phyloP scores from a whole-genome alignment of 441 rosid genomes.

The Oxalis stricta region DNA sequence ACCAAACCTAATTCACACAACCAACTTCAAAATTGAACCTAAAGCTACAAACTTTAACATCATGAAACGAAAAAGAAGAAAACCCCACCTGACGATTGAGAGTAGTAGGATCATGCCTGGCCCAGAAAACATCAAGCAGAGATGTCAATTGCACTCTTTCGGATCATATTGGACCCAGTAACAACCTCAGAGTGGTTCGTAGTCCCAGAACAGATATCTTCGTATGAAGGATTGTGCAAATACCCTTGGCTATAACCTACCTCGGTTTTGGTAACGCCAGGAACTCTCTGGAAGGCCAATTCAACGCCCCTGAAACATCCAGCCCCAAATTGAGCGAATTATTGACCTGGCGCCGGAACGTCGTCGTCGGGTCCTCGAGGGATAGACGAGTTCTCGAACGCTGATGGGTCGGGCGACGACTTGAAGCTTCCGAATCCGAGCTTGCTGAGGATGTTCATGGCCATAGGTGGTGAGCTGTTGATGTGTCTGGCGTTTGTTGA shows the following conservation, averaged over 20 bases:
- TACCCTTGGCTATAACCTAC: constrained; percentile 68
- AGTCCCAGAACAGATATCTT: constrained; percentile 62
- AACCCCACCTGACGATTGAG: constrained; percentile 70
- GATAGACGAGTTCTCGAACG: constrained; percentile 41
- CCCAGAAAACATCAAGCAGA: constrained; percentile 75
- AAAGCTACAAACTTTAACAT: too few relatives aligned
- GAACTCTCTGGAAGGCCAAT: constrained; percentile 64
- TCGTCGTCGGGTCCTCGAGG: constrained; percentile 66
- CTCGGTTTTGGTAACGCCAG: constrained; percentile 67
- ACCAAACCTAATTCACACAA: not conserved
- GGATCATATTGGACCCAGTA: constrained; percentile 78
- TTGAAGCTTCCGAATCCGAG: constrained; percentile 57
- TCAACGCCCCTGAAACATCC: constrained; percentile 97
- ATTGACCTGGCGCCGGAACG: constrained; percentile 52
- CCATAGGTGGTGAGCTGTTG: constrained; percentile 14
- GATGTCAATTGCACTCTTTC: constrained; percentile 42
- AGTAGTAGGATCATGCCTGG: constrained; percentile 80
- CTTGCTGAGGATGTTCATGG: constrained; percentile 80
- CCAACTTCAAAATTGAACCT: constrained; percentile 1
- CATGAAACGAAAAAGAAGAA: too few relatives aligned
- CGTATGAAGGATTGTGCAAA: constrained; percentile 47
- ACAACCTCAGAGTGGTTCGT: constrained; percentile 62
- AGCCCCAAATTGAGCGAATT: constrained; percentile 68
- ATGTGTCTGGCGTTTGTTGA: not conserved
- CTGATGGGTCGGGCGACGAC: constrained; percentile 25